These are phyloP conservation scores for Mentha longifolia DNA, from an alignment of 257 asterid species.

Conservation along the genomic window DNA sequence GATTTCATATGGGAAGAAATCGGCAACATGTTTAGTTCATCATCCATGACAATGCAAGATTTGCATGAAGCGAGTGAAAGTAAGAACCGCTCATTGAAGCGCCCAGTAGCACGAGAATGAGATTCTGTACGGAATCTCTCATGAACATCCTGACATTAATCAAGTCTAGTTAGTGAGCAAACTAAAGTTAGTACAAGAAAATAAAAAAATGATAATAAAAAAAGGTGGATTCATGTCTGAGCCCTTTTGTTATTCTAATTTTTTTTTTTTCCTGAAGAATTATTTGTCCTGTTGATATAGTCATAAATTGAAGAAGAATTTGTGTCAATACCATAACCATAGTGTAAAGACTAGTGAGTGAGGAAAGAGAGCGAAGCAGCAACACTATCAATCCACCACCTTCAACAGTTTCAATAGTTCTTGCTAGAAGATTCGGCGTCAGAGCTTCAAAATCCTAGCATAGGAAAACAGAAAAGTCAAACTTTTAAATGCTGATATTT, in stretches of 20 bases:
- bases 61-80: conserved; percentile 91
- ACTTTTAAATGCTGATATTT: not conserved
- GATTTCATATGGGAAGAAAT: conserved; percentile 94
- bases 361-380: conserved; percentile 84
- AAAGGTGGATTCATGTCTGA: not conserved
- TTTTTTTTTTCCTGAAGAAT: conserved; percentile 22
- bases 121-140: conserved; percentile 95
- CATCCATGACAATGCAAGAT: conserved; percentile 96
- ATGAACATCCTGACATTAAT: conserved; percentile 84
- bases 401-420: conserved; percentile 99
- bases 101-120: conserved; percentile 76
- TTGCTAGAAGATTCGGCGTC: conserved; percentile 98
- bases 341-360: conserved; percentile 84
- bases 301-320: conserved; percentile 23
- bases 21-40: conserved; percentile 88
- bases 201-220: not conserved
- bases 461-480: conserved; percentile 16
- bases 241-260: not conserved
- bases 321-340: conserved; percentile 83
- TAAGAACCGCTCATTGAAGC: conserved; percentile 95
- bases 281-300: conserved; percentile 18
- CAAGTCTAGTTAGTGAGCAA: conserved; percentile 33
- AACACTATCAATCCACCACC: conserved; percentile 96
- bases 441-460: conserved; percentile 90
- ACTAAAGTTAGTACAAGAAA: not conserved